phyloP scores from a whole-genome alignment of 768 basidiomycete genomes.

The Collybiopsis confluens region DNA sequence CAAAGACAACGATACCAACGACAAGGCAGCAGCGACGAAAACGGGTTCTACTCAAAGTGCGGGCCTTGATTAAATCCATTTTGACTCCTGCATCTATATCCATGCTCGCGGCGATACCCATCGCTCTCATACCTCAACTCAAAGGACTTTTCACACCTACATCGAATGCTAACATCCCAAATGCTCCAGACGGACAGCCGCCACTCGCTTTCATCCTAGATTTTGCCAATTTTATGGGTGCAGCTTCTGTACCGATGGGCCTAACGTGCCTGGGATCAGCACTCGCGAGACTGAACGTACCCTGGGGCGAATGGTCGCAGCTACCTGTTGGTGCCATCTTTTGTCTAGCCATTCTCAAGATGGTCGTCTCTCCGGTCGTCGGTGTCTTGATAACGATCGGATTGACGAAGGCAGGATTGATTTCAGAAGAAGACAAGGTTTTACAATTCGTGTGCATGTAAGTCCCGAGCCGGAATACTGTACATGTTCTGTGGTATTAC shows the following conservation, averaged over 20 bases:
- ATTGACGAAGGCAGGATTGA: constrained; percentile 42
- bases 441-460: constrained; percentile 68
- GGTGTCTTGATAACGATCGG: constrained; percentile 55
- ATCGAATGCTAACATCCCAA: constrained; percentile 36
- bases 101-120: constrained; percentile 50
- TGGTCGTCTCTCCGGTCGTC: constrained; percentile 55
- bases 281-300: constrained; percentile 53
- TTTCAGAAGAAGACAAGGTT: constrained; percentile 50
- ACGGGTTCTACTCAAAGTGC: constrained; percentile 1
- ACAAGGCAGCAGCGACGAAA: neutral
- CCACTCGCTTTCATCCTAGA: constrained; percentile 61
- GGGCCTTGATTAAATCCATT: constrained; percentile 31
- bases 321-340: constrained; percentile 51
- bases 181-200: constrained; percentile 63
- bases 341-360: constrained; percentile 47
- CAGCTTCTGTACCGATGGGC: constrained; percentile 59
- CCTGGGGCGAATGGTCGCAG: constrained; percentile 38
- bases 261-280: constrained; percentile 60
- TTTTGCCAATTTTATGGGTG: constrained; percentile 54
- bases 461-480: constrained; percentile 20
- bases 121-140: constrained; percentile 51
- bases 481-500: neutral
- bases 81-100: constrained; percentile 46
- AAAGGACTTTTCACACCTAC: constrained; percentile 58
- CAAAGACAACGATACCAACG: neutral